Evolutionary conservation across 2,329 filamentous ascomycete species (phyloP).

Genomic region (Fusarium equiseti): DNA sequence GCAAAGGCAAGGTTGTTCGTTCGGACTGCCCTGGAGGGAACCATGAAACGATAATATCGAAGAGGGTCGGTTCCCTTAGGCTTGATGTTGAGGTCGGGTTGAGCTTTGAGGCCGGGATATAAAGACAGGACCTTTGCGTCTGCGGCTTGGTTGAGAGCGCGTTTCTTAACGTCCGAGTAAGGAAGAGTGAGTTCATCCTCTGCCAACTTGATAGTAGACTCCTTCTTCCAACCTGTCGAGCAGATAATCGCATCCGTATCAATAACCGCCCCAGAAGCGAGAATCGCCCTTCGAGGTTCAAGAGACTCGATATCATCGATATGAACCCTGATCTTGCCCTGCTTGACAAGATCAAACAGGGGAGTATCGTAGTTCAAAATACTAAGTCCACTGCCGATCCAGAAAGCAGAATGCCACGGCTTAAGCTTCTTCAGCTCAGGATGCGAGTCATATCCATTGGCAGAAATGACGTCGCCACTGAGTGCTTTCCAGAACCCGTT

Average conservation of each 20-base stretch:
- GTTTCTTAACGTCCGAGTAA: conserved; percentile 9
- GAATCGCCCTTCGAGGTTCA: conserved; percentile 53
- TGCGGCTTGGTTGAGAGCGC: conserved; percentile 20
- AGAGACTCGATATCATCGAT: conserved; percentile 61
- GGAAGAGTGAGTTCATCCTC: conserved; percentile 34
- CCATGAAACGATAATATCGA: conserved; percentile 48
- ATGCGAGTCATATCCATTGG: conserved; percentile 60
- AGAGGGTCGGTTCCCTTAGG: conserved; percentile 37
- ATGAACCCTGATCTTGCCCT: conserved; percentile 61
- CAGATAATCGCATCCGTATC: conserved; percentile 62
- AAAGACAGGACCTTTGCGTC: conserved; percentile 34
- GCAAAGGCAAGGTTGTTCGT: conserved; percentile 50
- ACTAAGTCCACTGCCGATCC: conserved; percentile 63
- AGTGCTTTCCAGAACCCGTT: conserved; percentile 63
- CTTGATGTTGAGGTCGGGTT: conserved; percentile 39
- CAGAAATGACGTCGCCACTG: conserved; percentile 58
- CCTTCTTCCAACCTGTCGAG: conserved; percentile 65
- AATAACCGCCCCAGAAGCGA: conserved; percentile 57
- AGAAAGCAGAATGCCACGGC: conserved; percentile 58
- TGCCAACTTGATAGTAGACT: conserved; percentile 58
- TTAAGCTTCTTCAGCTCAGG: conserved; percentile 56
- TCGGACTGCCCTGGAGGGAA: conserved; percentile 35
- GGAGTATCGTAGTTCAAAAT: conserved; percentile 66
- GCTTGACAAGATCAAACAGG: conserved; percentile 63
- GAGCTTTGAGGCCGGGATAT: conserved; percentile 39